Evolutionary conservation across 805 yeast genomes (phyloP).

Genomic region (Candida loeiensis): DNA sequence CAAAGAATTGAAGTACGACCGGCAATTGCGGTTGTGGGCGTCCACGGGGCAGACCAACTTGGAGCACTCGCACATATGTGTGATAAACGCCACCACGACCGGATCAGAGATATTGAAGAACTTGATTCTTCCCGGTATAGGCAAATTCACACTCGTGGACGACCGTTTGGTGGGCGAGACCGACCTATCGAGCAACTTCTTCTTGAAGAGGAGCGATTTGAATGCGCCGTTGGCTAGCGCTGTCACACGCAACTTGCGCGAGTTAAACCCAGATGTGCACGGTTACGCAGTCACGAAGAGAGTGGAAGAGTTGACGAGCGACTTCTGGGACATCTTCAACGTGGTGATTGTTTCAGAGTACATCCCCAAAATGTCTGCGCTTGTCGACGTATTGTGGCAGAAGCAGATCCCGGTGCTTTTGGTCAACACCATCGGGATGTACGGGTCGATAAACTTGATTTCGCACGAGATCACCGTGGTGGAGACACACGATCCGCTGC

Average conservation of each 20-base stretch:
- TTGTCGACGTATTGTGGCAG: constrained; percentile 40
- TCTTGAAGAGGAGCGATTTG: constrained; percentile 43
- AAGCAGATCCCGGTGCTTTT: constrained; percentile 52
- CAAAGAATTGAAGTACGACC: constrained; percentile 61
- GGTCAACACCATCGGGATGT: constrained; percentile 57
- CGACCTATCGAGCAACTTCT: constrained; percentile 62
- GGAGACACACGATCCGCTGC: constrained; percentile 68
- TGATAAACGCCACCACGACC: constrained; percentile 54
- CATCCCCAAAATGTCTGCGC: constrained; percentile 17
- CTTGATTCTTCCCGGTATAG: constrained; percentile 70
- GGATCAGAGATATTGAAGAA: constrained; percentile 75
- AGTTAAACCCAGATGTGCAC: constrained; percentile 58
- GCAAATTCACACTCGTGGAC: constrained; percentile 60
- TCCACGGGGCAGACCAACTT: constrained; percentile 65
- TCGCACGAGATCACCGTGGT: constrained; percentile 61
- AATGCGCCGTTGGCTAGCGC: constrained; percentile 41
- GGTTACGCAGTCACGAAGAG: constrained; percentile 27
- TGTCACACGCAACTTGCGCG: constrained; percentile 42
- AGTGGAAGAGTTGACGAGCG: constrained; percentile 14
- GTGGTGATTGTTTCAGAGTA: constrained; percentile 45
- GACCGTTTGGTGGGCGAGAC: constrained; percentile 31
- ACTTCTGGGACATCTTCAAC: constrained; percentile 48
- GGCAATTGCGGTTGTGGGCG: constrained; percentile 90
- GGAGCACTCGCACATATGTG: constrained; percentile 54
- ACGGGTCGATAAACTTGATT: constrained; percentile 54